Evolutionary conservation across 768 basidiomycete species (phyloP), one percentile per base, ranked within the genome.

Genomic region (Psilocybe cubensis): DNA sequence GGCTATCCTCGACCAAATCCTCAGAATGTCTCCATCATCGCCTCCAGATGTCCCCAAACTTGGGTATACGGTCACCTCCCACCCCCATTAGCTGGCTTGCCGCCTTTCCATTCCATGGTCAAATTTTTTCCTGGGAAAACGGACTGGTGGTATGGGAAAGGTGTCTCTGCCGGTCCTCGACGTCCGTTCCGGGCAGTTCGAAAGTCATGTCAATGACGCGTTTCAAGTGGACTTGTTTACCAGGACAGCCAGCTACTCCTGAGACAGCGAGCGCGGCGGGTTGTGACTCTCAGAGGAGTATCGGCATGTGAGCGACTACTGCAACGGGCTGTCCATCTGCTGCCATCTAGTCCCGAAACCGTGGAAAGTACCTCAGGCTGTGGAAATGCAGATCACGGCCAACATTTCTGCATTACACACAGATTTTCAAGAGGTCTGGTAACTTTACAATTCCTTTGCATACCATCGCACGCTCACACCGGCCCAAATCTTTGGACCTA

Each of bases 381-480:
- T 18, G 21, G 17, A 35, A 50, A n/a, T n/a, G 14, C 35, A 38
- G 35, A 38, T 38, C 35, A 38, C 4, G 14, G 11, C 40, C 14
- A 12, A 5, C 49, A 33, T 50, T 44, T 43, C 48, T 28, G 38
- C 40, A 51, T 44, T n/a, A n/a, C 48, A 31, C 56, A 57, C 48
- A 57, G 25, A 35, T 50, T 51, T 40, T 51, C 48, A 48, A 56
- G n/a, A 29, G n/a, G 24, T 38, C 23, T 48, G 54, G 29, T 45
- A 23, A 41, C 48, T 53, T 46, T 46, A 52, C 27, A 33, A 18
- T 31, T 24, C 33, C 17, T 17, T 11, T 45, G 28, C 31, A 23
- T 11, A 10, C 23, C 46, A 21, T 57, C 61, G 49, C 61, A 63
- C 61, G 43, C 61, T 48, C 29, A 47, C 53, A 23, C 41, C 27